Evolutionary conservation across 2,329 filamentous ascomycete genomes (phyloP), one percentile per base, ranked within the genome.

Genomic region (Colletotrichum cereale): DNA sequence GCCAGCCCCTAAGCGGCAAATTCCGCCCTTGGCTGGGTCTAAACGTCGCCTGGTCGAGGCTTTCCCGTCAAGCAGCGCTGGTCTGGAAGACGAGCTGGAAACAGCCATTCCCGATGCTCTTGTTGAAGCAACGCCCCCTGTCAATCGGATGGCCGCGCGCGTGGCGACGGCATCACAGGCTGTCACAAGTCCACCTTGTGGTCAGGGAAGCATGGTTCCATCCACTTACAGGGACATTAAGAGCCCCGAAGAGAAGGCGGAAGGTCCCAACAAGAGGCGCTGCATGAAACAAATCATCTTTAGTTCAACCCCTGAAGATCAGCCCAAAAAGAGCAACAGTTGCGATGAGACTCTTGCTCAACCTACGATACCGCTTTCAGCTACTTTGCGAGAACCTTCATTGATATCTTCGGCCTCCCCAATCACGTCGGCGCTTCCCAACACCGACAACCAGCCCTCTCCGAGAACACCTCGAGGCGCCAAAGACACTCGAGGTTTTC

Each of bases 81-180:
- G 72, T 31, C 71, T 77, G 11, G 81, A 83, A 29, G 80, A 83
- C 18, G 80, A 82, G 11, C 67, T 82, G n/a, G 82, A 84, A 57
- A 77, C 79, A 57, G 77, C 78, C 44, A 72, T 82, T 5, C 81
- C 81, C 2, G 77, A 77, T 47, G 79, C 77, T 8, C 75, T 74
- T n/a, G n/a, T 26, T 18, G 61, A 65, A 57, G 68, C 67, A 31
- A 73, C 64, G n/a, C 65, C 72, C 14, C 69, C 68, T 8, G 57
- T 74, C 48, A 72, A 69, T 50, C 64, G 42, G 36, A 38, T 57
- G 7, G 67, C 67, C 14, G 67, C 58, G 10, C 71, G 36, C 40
- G 18, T 66, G 18, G 40, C 56, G 12, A 62, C 63, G 10, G 57
- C 38, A 12, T 40, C 66, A 34, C 44, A 66, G 31, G 66, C 66